These are phyloP conservation scores for Nicotiana rustica DNA, from an alignment of 305 asterid species.

Conservation along the genomic window DNA sequence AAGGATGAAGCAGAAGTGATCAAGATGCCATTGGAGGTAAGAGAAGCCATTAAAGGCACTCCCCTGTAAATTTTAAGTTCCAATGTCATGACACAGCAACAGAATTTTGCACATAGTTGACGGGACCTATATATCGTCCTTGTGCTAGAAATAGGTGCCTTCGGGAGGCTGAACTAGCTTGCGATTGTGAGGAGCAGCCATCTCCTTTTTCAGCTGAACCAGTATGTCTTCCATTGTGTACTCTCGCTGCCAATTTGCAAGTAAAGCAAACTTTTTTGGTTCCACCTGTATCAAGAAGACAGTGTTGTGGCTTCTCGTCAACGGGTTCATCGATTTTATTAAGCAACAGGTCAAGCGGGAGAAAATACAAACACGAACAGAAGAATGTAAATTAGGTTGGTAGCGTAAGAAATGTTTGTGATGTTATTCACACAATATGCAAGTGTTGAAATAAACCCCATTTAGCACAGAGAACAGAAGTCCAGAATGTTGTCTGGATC, in stretches of 20 bases:
- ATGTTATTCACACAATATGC: background rate
- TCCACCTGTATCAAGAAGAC: slow-evolving; percentile 48
- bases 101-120: slow-evolving; percentile 23
- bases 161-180: slow-evolving; percentile 65
- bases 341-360: background rate
- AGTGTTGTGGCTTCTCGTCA: background rate
- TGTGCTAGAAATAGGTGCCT: slow-evolving; percentile 57
- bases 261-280: slow-evolving; percentile 53
- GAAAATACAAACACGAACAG: background rate
- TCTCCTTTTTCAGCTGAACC: slow-evolving; percentile 48
- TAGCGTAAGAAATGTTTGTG: background rate
- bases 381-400: background rate
- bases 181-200: slow-evolving; percentile 61
- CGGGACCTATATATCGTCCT: background rate
- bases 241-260: slow-evolving; percentile 59
- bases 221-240: slow-evolving; percentile 37
- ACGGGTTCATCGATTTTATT: background rate
- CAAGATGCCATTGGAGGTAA: background rate
- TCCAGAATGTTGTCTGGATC: background rate
- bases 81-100: slow-evolving; percentile 30
- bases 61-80: slow-evolving; percentile 26
- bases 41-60: background rate
- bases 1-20: slow-evolving; percentile 28
- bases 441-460: background rate
- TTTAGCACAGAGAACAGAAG: slow-evolving; percentile 4